A percentile compares a stretch with the other conserved stretches of the same genome.
Conservation (phyloP, 164 flowering plant species). For the Euptelea pleiosperma region DNA sequence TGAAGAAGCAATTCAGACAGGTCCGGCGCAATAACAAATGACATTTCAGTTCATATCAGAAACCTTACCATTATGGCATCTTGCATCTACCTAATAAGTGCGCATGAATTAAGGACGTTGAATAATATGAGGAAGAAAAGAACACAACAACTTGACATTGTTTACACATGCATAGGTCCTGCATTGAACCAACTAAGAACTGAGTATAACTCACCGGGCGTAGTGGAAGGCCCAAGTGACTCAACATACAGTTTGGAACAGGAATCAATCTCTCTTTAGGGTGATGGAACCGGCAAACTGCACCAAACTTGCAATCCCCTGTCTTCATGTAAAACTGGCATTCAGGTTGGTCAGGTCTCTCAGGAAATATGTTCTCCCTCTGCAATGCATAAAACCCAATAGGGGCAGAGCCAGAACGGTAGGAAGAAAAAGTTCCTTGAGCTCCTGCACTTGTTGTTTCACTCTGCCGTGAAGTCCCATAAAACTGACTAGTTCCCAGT, state of each 20-base stretch:
- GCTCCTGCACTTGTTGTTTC: constrained; percentile 45
- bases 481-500: constrained; percentile 46
- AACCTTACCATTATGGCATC: no score
- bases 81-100: no score
- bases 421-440: constrained; percentile 54
- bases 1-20: constrained; percentile 1
- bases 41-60: not conserved
- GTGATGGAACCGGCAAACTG: constrained; percentile 90
- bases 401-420: constrained; percentile 57
- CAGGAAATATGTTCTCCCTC: constrained; percentile 86
- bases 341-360: constrained; percentile 95
- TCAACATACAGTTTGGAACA: constrained; percentile 84
- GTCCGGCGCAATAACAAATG: not conserved
- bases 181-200: not conserved
- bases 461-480: constrained; percentile 54
- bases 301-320: constrained; percentile 97
- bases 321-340: constrained; percentile 99
- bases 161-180: not conserved
- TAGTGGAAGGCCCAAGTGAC: constrained; percentile 87
- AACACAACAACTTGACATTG: not conserved
- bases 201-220: constrained; percentile 64
- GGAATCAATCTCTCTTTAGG: constrained; percentile 81
- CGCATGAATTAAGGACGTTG: no score
- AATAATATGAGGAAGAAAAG: no score
- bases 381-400: constrained; percentile 70